phyloP scores from a whole-genome alignment of 768 basidiomycete species.

The Hericium coralloides region DNA sequence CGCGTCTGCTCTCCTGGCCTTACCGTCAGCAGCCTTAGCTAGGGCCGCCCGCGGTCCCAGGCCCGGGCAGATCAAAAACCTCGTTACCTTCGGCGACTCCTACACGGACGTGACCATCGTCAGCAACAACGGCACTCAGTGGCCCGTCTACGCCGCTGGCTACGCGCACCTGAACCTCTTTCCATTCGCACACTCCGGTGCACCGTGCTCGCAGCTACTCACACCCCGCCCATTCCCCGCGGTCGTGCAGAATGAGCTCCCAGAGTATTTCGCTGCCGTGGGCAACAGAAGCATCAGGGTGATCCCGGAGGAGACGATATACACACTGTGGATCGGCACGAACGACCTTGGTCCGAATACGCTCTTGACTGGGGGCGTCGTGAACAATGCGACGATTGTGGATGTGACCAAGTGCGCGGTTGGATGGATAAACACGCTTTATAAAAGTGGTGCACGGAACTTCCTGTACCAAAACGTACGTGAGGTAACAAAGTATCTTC shows the following conservation, averaged over 20 bases:
- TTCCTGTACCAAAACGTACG: conserved; percentile 48
- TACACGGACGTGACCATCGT: conserved; percentile 45
- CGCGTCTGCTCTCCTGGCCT: not conserved
- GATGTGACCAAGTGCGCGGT: conserved; percentile 51
- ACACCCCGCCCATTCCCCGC: conserved; percentile 51
- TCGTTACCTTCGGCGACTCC: conserved; percentile 63
- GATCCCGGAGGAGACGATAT: conserved; percentile 39
- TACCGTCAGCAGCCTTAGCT: not conserved
- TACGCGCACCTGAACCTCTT: conserved; percentile 45
- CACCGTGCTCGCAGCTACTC: conserved; percentile 56
- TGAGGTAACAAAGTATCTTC: not conserved
- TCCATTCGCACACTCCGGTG: conserved; percentile 54
- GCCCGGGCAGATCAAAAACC: conserved; percentile 7
- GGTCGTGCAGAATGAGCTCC: conserved; percentile 50
- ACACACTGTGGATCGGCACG: conserved; percentile 57
- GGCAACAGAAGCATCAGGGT: conserved; percentile 32
- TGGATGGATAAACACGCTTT: conserved; percentile 49
- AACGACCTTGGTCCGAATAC: conserved; percentile 48
- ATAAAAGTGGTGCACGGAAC: conserved; percentile 51
- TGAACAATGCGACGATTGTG: conserved; percentile 40
- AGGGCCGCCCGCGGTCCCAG: not conserved
- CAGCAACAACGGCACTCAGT: conserved; percentile 37
- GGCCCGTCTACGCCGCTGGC: conserved; percentile 53
- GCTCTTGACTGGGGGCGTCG: conserved; percentile 40
- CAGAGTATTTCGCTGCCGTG: conserved; percentile 37